Evolutionary conservation across 2,329 filamentous ascomycete species (phyloP), one percentile per base, ranked within the genome.

Genomic region (Colletotrichum godetiae): DNA sequence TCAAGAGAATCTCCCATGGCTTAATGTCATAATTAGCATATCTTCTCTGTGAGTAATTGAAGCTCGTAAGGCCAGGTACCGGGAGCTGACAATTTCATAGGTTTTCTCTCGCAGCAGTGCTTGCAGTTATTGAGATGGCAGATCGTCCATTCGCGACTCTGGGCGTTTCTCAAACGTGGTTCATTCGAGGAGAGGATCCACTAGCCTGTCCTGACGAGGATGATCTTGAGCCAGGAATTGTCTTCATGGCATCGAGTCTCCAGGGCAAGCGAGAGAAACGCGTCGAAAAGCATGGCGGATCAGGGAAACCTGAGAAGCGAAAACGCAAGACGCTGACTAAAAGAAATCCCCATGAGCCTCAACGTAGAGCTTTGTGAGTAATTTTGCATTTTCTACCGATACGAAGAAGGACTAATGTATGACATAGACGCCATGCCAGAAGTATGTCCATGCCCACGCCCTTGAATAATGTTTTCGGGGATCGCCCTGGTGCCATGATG

Each of bases 1-100:
- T 1, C 61, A 52, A 49, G 33, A 70, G 2, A 73, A 73, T 7
- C 5, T 70, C 3, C 70, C 67, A 12, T 73, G 70, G 70, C 19
- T 73, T 15, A 66, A 73, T 8, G 70, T 73, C 5, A 70, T 73
- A 27, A 73, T 73, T 22, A 70, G 70, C 15, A 65, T 73, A 19
- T 35, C 60, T 49, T 73, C 70, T 29, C 11, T 70, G 70, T 73
- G 31, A 61, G 70, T 60, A 11, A 1, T n/a, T 27, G 4, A 42
- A n/a, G 24, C n/a, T 8, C 6, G 31, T 1, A 15, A 3, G 5
- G 10, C 1, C 2, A 4, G 10, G 13, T 24, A 4, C 0, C 1
- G 3, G 24, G 7, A 22, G 10, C 70, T 73, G 5, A 73, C 56
- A 15, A 1, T 3, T 10, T 1, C 2, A 1, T 11, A 73, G 70